Base-by-base conservation (phyloP, 768 basidiomycete species). In the Boletales sp. region DNA sequence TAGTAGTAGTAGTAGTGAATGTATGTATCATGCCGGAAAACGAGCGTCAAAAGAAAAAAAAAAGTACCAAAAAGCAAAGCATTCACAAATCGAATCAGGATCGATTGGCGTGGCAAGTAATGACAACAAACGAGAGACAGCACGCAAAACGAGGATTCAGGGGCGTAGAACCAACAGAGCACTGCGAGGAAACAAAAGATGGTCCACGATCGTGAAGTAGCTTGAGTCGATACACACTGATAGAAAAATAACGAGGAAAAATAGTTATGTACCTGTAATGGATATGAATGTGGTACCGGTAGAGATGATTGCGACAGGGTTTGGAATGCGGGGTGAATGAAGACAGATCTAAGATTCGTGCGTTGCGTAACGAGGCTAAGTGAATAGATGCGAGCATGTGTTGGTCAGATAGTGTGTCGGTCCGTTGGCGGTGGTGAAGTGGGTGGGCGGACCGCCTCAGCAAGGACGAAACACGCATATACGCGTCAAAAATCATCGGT, bases 351-450 rank as follows among this genome's bases (percentile, higher is more conserved):
- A 65, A 33, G 21, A 42, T 41, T 54, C 30, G 31, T 53, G 58
- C 12, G 49, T 49, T 37, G 42, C 45, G 49, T 46, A 45, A 53
- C 47, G 46, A 46, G 51, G 35, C 8, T 44, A 49, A 50, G 55
- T 54, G 48, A 50, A 50, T 62, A 63, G 53, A 63, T 63, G 55
- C 53, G 40, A 63, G 63, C 63, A 63, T 53, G 57, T 65, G 51
- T 36, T 40, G 38, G 45, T 62, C 44, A 61, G 28, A 63, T 65
- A 51, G 49, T 55, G 38, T 57, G 54, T 38, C 48, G 37, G 46
- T 62, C 48, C 49, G 40, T 51, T 12, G 38, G 51, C 34, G 13
- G 52, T 32, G 21, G 25, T 43, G 47, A 41, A 39, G 37, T 19
- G 34, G 49, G 21, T 18, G 8, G 9, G 34, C 19, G 42, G 19